Evolutionary conservation across 192 early-diverging fungal genomes (phyloP), one percentile per base, ranked within the genome.

Genomic region (Funneliformis mosseae): DNA sequence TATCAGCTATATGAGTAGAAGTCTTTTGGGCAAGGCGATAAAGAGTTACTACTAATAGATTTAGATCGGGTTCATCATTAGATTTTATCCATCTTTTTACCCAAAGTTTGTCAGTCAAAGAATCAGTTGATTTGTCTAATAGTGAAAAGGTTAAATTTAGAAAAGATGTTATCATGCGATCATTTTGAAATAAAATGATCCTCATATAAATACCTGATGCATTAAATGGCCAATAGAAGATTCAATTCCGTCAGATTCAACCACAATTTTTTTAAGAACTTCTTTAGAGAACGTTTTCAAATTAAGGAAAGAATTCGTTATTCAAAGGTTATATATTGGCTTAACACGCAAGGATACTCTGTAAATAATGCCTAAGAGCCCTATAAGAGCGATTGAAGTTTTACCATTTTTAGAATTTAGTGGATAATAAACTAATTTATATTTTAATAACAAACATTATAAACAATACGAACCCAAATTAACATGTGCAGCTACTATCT

Each of bases 171-270:
- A n/a, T n/a, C n/a, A n/a, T n/a, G n/a, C 14, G 48, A 18, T 84
- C 72, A 1, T 48, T 66, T 6, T 61, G 18, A 21, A 61, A 55
- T 3, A 42, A 11, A 55, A 55, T 48, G 46, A 48, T 48, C 46
- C 4, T 48, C n/a, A n/a, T n/a, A n/a, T n/a, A n/a, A n/a, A n/a
- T 14, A 4, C 1, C 21, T 18, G 8, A 0, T 39, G 21, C 3
- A 25, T 87, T 77, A 50, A 83, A 81, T 39, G 85, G 81, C 85
- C 81, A 87, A 61, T 87, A 83, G 68, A 87, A 83, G 63, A 84
- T 79, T 87, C 77, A 8, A 83, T 62, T 39, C 80, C 69, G 28
- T 84, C 82, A 28, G 61, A 83, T 50, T 42, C 76, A 80, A 12
- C 63, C 73, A 46, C 80, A 23, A 77, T 8, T 18, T 76, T 68